Evolutionary conservation across 352 stramenopile species (phyloP).

Genomic region (Elongisporangium undulatum): DNA sequence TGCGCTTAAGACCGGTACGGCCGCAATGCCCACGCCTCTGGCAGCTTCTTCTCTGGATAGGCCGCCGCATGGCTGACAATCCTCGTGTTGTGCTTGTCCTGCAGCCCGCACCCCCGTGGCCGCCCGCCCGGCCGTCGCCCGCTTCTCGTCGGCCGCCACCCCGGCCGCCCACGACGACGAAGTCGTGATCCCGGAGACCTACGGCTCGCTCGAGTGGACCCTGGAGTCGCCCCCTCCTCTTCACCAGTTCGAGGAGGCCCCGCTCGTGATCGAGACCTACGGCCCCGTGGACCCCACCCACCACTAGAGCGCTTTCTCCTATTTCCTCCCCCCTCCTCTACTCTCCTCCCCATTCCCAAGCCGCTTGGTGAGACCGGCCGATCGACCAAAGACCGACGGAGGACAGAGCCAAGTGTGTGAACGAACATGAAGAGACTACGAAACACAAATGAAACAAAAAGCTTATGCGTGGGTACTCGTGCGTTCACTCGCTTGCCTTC

Average conservation of each 20-base stretch:
- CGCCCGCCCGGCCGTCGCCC: conserved; percentile 41
- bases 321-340: background rate
- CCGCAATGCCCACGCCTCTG: conserved; percentile 5
- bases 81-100: background rate
- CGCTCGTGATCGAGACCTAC: conserved; percentile 87
- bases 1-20: conserved; percentile 74
- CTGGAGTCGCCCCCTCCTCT: conserved; percentile 77
- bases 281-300: conserved; percentile 76
- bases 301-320: conserved; percentile 43
- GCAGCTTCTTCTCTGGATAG: background rate
- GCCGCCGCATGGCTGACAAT: background rate
- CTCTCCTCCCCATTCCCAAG: background rate
- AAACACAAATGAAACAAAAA: background rate
- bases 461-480: background rate
- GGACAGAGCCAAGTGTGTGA: background rate
- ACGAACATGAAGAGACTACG: background rate
- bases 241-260: conserved; percentile 88
- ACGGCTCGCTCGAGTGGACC: conserved; percentile 85
- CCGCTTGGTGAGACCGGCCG: background rate
- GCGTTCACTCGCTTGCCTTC: background rate
- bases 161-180: conserved; percentile 55
- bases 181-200: conserved; percentile 78
- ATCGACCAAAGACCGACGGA: conserved; percentile 5
- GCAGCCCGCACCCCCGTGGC: conserved; percentile 50
- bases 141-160: conserved; percentile 54